Conservation (phyloP, 108 stramenopile species). For the Fragilariopsis cylindrus region DNA sequence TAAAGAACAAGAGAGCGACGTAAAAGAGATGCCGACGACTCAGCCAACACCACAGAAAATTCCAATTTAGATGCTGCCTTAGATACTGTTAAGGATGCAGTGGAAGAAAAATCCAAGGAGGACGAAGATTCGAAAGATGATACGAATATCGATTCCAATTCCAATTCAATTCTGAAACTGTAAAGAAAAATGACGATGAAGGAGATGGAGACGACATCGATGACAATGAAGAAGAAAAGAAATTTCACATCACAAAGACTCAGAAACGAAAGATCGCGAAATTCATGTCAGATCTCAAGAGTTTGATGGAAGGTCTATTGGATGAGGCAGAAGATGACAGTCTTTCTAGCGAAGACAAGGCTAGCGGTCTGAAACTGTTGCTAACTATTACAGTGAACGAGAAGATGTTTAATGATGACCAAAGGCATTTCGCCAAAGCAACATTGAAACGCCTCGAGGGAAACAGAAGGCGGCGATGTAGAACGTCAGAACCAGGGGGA, state of each 20-base stretch:
- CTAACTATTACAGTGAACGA: constrained; percentile 80
- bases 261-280: constrained; percentile 75
- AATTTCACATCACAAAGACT: constrained; percentile 49
- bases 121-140: constrained; percentile 18
- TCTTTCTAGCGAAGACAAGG: constrained; percentile 64
- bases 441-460: constrained; percentile 80
- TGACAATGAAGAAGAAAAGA: constrained; percentile 21
- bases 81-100: constrained; percentile 16
- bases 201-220: constrained; percentile 26
- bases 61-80: constrained; percentile 7
- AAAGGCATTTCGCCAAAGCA: constrained; percentile 58
- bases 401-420: constrained; percentile 76
- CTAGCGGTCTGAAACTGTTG: constrained; percentile 69
- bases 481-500: constrained; percentile 47
- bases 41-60: background rate
- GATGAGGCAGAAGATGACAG: constrained; percentile 76
- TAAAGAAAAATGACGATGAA: constrained; percentile 12
- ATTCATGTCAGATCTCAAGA: constrained; percentile 80
- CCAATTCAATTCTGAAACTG: constrained; percentile 16
- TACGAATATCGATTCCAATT: constrained; percentile 6
- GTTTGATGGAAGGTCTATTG: constrained; percentile 85
- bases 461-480: constrained; percentile 73
- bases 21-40: constrained; percentile 14
- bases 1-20: constrained; percentile 25
- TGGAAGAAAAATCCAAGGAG: constrained; percentile 1